Percentiles rank a stretch among this genome's conserved stretches.
phyloP scores from a whole-genome alignment of 1,284 basidiomycete genomes.

The Coniferiporia weirii region DNA sequence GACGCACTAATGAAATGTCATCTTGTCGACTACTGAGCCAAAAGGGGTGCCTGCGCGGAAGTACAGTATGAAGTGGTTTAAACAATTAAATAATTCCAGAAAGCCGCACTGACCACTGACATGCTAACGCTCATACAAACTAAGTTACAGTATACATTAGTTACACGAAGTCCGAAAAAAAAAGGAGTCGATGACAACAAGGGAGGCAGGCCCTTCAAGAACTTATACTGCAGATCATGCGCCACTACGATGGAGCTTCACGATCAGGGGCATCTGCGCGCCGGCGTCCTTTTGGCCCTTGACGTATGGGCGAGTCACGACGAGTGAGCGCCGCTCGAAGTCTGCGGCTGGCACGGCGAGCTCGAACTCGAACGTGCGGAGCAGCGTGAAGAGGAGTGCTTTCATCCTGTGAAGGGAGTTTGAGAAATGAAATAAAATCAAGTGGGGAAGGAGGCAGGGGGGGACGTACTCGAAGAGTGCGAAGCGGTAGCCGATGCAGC shows the following conservation, averaged over 20 bases:
- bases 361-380: conserved; percentile 36
- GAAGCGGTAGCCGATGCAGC: conserved; percentile 40
- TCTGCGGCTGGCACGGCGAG: conserved; percentile 25
- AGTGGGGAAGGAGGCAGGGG: background rate
- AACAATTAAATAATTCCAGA: too few relatives aligned
- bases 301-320: conserved; percentile 24
- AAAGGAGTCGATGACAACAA: too few relatives aligned
- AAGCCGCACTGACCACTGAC: too few relatives aligned
- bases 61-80: too few relatives aligned
- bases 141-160: too few relatives aligned
- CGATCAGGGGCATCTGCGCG: conserved; percentile 23
- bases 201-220: too few relatives aligned
- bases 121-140: too few relatives aligned
- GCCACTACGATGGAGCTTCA: conserved; percentile 16
- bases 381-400: conserved; percentile 37
- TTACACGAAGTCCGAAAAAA: too few relatives aligned
- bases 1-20: too few relatives aligned
- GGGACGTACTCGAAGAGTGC: conserved; percentile 34
- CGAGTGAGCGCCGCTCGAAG: conserved; percentile 19
- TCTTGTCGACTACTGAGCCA: too few relatives aligned
- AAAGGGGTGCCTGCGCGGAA: too few relatives aligned
- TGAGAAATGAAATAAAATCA: background rate
- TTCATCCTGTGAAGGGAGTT: conserved; percentile 30
- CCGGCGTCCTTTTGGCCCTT: conserved; percentile 19
- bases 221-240: too few relatives aligned